These are phyloP conservation scores for Picea glauca DNA, from an alignment of 75 land plant genomes.

Conservation along the genomic window DNA sequence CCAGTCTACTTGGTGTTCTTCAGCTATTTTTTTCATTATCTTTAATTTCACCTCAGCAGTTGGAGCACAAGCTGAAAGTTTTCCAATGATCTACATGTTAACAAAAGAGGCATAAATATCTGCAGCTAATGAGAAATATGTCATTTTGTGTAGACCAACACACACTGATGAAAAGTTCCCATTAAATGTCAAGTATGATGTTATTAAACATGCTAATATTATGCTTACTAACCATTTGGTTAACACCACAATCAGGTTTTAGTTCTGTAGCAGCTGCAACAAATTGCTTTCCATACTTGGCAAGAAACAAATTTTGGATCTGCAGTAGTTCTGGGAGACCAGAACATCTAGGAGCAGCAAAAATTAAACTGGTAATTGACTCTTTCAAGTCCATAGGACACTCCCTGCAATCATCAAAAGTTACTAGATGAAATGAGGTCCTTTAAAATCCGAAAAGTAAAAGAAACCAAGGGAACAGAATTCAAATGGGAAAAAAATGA, in stretches of 20 bases:
- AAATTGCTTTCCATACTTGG: conserved; percentile 94
- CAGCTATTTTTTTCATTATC: conserved; percentile 88
- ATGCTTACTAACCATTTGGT: conserved; percentile 34
- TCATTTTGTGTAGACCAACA: neutral
- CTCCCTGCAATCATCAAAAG: conserved; percentile 27
- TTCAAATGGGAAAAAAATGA: no score
- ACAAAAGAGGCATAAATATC: neutral
- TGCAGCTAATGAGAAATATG: neutral
- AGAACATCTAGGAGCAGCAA: conserved; percentile 93
- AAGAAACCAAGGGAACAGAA: no score
- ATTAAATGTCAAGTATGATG: neutral
- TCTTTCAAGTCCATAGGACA: conserved; percentile 92
- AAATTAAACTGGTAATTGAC: conserved; percentile 84
- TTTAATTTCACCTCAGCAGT: conserved; percentile 77
- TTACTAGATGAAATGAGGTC: no score
- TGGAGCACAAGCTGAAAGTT: conserved; percentile 70
- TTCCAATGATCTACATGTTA: conserved; percentile 67
- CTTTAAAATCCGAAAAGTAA: no score
- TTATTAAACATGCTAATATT: neutral
- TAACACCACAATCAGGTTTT: conserved; percentile 92
- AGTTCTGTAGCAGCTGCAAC: conserved; percentile 87
- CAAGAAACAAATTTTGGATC: conserved; percentile 67
- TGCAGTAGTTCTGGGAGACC: conserved; percentile 79
- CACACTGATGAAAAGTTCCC: no score
- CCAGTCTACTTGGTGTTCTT: conserved; percentile 87